Evolutionary conservation across 805 yeast genomes (phyloP).

Genomic region (Wickerhamomyces subpelliculosus): DNA sequence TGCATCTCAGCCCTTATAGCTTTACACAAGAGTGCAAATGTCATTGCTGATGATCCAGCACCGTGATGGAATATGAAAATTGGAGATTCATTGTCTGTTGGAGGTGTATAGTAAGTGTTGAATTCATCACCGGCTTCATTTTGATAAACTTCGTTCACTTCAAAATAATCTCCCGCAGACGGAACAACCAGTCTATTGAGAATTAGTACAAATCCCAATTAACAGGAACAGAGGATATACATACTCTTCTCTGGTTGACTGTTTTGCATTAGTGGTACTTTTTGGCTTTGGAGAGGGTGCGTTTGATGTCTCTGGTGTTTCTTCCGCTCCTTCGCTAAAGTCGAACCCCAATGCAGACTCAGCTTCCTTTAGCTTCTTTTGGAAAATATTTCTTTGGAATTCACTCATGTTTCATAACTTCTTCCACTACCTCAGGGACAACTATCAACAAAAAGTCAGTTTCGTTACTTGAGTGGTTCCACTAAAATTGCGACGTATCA

Average conservation of each 20-base stretch:
- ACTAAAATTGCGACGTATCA: too few relatives aligned
- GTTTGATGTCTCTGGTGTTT: background rate
- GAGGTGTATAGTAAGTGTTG: slow-evolving; percentile 54
- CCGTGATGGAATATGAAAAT: slow-evolving; percentile 84
- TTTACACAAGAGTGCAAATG: slow-evolving; percentile 55
- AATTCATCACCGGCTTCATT: slow-evolving; percentile 27
- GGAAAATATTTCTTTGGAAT: slow-evolving; percentile 8
- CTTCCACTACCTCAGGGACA: too few relatives aligned
- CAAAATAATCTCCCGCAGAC: slow-evolving; percentile 31
- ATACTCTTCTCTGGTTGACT: background rate
- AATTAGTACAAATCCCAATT: too few relatives aligned
- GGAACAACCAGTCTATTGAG: background rate
- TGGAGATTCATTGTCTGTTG: slow-evolving; percentile 38
- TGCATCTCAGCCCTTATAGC: slow-evolving; percentile 22
- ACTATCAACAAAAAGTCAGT: too few relatives aligned
- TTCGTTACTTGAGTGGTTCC: too few relatives aligned
- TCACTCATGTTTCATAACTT: slow-evolving; percentile 7
- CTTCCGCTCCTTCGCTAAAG: slow-evolving; percentile 1
- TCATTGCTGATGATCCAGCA: slow-evolving; percentile 82
- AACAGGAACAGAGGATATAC: too few relatives aligned
- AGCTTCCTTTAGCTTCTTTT: slow-evolving; percentile 6
- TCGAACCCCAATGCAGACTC: slow-evolving; percentile 3
- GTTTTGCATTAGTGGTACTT: background rate
- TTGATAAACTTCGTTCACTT: slow-evolving; percentile 15
- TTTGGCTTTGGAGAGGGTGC: background rate